Base-by-base conservation (phyloP, 192 early-diverging fungal genomes). In the Coemansia sp. region DNA sequence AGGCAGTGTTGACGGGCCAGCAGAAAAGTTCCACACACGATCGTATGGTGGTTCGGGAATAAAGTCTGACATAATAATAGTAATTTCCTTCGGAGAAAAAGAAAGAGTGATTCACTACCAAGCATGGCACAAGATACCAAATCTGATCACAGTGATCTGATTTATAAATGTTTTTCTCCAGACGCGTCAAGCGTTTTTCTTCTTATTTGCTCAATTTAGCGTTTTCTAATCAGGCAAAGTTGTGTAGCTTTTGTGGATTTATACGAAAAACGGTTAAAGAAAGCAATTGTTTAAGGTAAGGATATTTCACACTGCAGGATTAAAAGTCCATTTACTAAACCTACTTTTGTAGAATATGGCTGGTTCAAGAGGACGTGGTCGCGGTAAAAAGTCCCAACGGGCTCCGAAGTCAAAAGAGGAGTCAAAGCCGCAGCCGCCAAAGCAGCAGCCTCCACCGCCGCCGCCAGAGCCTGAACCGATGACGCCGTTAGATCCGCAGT, bases 1-100 rank as follows among this genome's bases (percentile, higher is more conserved):
- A 10, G 95, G 95, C 72, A 99, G 87, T 41, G 87, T 84, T 41
- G 90, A 93, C 2, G 96, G 96, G 14, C 96, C 96, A 13, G 96
- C 94, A 28, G 87, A 86, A 76, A 91, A 92, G 79, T 91, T 91
- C 76, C 80, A 83, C 53, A 84, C 84, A 35, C 75, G 75, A 50
- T 53, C 54, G 20, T 71, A 49, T 10, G 72, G 41, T 9, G 59
- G 61, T 20, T 59, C 60, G 15, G 56, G 20, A 48, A 58, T 8
- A 26, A 4, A 36, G 41, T 59, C 54, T 10, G 61, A 47, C 63
- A 63, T 70, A 5, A 0, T 18, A 18, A 44, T 42, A 42, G 6
- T 10, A 48, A 28, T 14, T 15, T 15, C 11, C 15, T 15, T 46
- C 13, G 10, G n/a, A 51, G 20, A 14, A 33, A 36, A 33, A 5